Evolutionary conservation across 2,329 filamentous ascomycete species (phyloP), one percentile per base, ranked within the genome.

Genomic region (Epichloe bromicola): DNA sequence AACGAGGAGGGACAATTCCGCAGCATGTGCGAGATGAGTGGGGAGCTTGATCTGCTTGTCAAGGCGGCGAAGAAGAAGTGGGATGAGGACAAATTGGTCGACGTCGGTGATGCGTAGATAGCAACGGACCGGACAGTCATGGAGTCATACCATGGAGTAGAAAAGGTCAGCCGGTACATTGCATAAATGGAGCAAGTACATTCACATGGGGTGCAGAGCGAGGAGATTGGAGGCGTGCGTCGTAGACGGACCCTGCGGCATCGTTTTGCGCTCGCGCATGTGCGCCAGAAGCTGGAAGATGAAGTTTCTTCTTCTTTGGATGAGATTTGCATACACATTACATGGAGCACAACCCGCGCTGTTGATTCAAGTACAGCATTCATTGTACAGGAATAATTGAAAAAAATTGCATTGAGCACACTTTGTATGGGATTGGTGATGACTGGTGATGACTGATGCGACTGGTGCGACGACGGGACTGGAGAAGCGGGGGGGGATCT

Each of bases 21-120:
- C 52, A 67, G 74, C 58, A 84, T 84, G 80, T 84, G 80, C 59
- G 79, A 83, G 58, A 79, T 72, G 67, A 81, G 78, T 58, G 80
- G 80, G 8, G 78, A 82, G 58, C 64, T 75, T 51, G 75, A 76
- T 1, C 61, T 62, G 26, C 59, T 82, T 50, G 57, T 69, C 55
- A 75, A 73, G 65, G 69, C 75, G 49, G 78, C 78, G 12, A 79
- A 77, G 68, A 78, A 75, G 68, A 72, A 72, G 60, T 72, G 68
- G 67, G 68, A 73, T 51, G 62, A 66, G 20, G 66, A 61, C 26
- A 60, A 63, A 47, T 55, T 71, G 36, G 62, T 71, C 20, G 66
- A 69, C 46, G 59, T 66, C 3, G 60, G 63, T 30, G 37, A 23
- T 17, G 36, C 33, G 3, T 49, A 33, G 38, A 14, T 23, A 7